Evolutionary conservation across 345 rosid genomes (phyloP).

Genomic region (Aquilaria yunnanensis): DNA sequence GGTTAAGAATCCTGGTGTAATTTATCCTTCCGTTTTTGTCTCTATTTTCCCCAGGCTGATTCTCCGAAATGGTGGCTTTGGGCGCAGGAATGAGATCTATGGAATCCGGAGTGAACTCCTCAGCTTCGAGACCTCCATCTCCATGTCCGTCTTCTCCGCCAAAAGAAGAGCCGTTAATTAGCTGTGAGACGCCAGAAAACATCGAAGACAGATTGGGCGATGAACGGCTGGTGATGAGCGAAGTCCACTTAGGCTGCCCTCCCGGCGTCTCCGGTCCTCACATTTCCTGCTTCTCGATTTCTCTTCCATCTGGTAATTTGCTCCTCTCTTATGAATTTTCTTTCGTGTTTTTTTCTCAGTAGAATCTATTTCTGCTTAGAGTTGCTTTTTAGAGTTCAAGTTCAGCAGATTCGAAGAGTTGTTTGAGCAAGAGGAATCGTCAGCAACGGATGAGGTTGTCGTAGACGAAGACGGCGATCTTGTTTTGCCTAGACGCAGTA

Average conservation of each 20-base stretch:
- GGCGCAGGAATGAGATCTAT: too few relatives aligned
- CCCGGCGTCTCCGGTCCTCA: slow-evolving; percentile 46
- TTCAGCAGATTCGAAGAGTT: slow-evolving; percentile 24
- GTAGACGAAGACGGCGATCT: slow-evolving; percentile 90
- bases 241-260: slow-evolving; percentile 81
- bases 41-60: too few relatives aligned
- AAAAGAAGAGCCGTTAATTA: too few relatives aligned
- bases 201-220: slow-evolving; percentile 15
- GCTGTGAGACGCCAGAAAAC: not conserved
- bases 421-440: slow-evolving; percentile 20
- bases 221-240: slow-evolving; percentile 71
- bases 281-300: slow-evolving; percentile 58
- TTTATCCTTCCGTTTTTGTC: too few relatives aligned
- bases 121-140: too few relatives aligned
- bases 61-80: too few relatives aligned
- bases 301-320: slow-evolving; percentile 41
- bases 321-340: not conserved
- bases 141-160: too few relatives aligned
- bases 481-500: slow-evolving; percentile 60
- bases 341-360: not conserved
- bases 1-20: too few relatives aligned
- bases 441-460: slow-evolving; percentile 9
- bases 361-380: not conserved
- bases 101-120: too few relatives aligned
- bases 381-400: slow-evolving; percentile 23